These are phyloP conservation scores for Lactarius tabidus DNA, from an alignment of 768 basidiomycete species.

Conservation along the genomic window DNA sequence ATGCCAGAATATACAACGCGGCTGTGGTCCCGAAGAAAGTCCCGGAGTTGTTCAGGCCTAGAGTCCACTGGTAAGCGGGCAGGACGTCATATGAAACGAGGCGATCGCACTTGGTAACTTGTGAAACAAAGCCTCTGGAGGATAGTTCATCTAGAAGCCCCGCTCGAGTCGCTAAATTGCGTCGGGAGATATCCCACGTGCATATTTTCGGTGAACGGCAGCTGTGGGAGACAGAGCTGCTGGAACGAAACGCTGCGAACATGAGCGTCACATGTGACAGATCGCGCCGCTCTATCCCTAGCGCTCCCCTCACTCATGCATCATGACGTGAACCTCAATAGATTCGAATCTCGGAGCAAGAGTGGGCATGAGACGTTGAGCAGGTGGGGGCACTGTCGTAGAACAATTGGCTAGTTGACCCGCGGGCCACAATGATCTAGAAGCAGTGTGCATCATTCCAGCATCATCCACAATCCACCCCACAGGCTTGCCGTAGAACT, in stretches of 20 bases:
- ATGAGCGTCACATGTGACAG: conserved; percentile 13
- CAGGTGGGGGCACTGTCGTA: background rate
- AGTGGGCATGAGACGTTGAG: background rate
- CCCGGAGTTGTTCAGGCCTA: conserved; percentile 23
- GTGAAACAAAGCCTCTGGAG: conserved; percentile 23
- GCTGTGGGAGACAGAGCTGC: background rate
- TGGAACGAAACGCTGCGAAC: background rate
- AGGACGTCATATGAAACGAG: background rate
- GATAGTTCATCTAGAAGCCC: conserved; percentile 17
- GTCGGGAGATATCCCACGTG: background rate
- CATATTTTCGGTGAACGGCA: background rate
- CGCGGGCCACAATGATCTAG: background rate
- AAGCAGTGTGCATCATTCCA: background rate
- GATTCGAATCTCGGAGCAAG: background rate
- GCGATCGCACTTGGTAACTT: conserved; percentile 23
- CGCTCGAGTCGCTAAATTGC: background rate
- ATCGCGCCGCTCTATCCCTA: background rate
- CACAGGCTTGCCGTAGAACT: too few relatives aligned
- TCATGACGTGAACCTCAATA: background rate
- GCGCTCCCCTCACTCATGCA: too few relatives aligned
- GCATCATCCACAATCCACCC: too few relatives aligned
- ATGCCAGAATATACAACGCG: conserved; percentile 79
- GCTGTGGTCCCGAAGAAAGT: conserved; percentile 27
- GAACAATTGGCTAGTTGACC: background rate
- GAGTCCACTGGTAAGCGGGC: background rate